A percentile compares a stretch with the other conserved stretches of the same genome.
phyloP scores from a whole-genome alignment of 495 filamentous ascomycete species.

The Talaromyces liani region DNA sequence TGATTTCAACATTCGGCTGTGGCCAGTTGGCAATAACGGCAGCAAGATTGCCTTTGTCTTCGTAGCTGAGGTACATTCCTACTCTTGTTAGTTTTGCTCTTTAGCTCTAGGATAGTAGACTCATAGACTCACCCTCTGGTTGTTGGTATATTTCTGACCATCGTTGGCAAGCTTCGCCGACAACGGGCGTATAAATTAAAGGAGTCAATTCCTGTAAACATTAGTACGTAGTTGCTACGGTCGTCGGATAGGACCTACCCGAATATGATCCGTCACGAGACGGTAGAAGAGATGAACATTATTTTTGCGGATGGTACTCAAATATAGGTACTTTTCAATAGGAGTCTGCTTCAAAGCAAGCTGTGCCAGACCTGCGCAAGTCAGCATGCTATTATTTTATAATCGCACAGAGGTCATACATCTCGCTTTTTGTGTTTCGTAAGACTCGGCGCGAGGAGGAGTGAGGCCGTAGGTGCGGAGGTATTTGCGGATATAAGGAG shows the following conservation, averaged over 20 bases:
- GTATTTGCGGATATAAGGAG: conserved; percentile 57
- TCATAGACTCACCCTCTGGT: conserved; percentile 65
- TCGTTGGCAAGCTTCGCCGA: conserved; percentile 91
- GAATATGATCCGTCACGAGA: conserved; percentile 81
- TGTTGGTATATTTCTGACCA: conserved; percentile 96
- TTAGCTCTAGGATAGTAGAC: conserved; percentile 12
- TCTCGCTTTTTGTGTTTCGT: conserved; percentile 60
- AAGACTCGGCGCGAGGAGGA: conserved; percentile 62
- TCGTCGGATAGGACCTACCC: conserved; percentile 33
- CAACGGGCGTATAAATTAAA: conserved; percentile 93
- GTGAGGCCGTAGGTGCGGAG: conserved; percentile 65
- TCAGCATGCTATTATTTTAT: background rate
- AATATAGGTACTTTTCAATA: conserved; percentile 93
- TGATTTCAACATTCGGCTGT: conserved; percentile 81
- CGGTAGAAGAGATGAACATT: conserved; percentile 95
- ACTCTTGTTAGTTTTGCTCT: background rate
- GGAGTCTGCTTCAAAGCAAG: conserved; percentile 68
- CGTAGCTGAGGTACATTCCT: conserved; percentile 85
- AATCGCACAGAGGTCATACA: conserved; percentile 35
- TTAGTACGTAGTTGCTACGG: conserved; percentile 11
- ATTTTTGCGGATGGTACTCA: conserved; percentile 77
- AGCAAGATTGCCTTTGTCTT: conserved; percentile 75
- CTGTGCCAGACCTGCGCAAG: conserved; percentile 52
- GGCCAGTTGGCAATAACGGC: conserved; percentile 88
- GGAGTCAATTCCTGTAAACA: conserved; percentile 68